Evolutionary conservation across 345 rosid species (phyloP), one percentile per base, ranked within the genome.

Genomic region (Combretum micranthum): DNA sequence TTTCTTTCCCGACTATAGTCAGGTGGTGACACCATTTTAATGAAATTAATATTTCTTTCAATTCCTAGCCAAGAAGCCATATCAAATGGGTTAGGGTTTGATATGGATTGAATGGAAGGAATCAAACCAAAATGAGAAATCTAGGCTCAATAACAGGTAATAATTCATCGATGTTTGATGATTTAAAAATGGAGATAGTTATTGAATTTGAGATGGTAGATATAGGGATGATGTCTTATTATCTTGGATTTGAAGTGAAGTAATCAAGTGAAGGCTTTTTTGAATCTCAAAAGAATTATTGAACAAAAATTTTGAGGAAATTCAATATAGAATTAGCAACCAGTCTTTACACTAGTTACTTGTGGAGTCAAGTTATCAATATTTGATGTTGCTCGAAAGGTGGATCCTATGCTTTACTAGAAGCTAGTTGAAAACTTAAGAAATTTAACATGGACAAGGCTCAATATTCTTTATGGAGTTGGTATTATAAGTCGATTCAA

Each of bases 151-250:
- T n/a, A n/a, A n/a, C n/a, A n/a, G 52, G 58, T 4, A 64, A 50
- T 22, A 44, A 20, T 56, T 8, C 18, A 4, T 0, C 12, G 7
- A 39, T 50, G 32, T 3, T 64, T 42, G 57, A 64, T 19, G 32
- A 21, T 5, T 64, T 57, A n/a, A 57, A 64, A 18, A 20, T 20
- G 21, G 7, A 10, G 0, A 51, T 57, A 55, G 25, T 20, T 20
- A 14, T 22, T 1, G 50, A 60, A 18, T 54, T 59, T 16, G 42
- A 66, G 59, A 66, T 57, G 65, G 26, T 49, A 0, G 15, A 58
- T n/a, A n/a, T 56, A 21, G 63, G 59, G 1, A 0, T 57, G 2
- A 56, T 0, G 15, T 2, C n/a, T n/a, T n/a, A n/a, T n/a, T n/a
- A n/a, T n/a, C n/a, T n/a, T n/a, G n/a, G n/a, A n/a, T n/a, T n/a